Conservation (phyloP, 1,284 basidiomycete species). For the Boletus semigastroideus region DNA sequence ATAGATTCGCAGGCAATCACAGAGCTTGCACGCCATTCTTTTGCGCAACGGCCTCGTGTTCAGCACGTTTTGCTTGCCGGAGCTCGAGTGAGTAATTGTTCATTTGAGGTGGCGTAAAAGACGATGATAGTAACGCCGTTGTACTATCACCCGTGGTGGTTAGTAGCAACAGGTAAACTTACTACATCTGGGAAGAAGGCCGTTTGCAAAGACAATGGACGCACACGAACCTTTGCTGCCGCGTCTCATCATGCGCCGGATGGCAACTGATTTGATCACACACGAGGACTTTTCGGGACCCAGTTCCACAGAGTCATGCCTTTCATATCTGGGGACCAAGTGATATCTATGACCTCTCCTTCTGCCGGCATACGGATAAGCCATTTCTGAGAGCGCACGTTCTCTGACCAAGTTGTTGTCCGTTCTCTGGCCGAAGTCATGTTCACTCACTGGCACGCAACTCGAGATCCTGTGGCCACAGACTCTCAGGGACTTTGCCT, state of each 20-base stretch:
- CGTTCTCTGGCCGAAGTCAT: not conserved
- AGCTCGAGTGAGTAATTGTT: constrained; percentile 26
- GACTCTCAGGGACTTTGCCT: too few relatives aligned
- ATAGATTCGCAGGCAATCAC: constrained; percentile 27
- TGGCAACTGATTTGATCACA: constrained; percentile 2
- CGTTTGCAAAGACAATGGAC: not conserved
- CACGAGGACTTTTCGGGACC: constrained; percentile 7
- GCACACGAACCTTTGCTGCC: not conserved
- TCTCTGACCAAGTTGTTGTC: not conserved
- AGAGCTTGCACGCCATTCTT: constrained; percentile 21
- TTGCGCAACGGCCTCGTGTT: constrained; percentile 31
- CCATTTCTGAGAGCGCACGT: not conserved
- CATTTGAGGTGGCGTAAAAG: constrained; percentile 24
- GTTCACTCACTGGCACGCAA: not conserved
- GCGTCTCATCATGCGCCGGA: not conserved
- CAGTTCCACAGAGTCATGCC: not conserved
- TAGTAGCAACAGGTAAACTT: not conserved
- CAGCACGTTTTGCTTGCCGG: constrained; percentile 35
- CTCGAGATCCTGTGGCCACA: too few relatives aligned
- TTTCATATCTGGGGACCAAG: constrained; percentile 23
- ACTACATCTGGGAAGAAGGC: not conserved
- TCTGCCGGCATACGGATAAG: not conserved
- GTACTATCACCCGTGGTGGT: not conserved
- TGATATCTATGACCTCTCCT: constrained; percentile 1
- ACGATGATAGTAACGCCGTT: constrained; percentile 8